Evolutionary conservation across 2,329 filamentous ascomycete genomes (phyloP), one percentile per base, ranked within the genome.

Genomic region (Hypocrella siamensis): DNA sequence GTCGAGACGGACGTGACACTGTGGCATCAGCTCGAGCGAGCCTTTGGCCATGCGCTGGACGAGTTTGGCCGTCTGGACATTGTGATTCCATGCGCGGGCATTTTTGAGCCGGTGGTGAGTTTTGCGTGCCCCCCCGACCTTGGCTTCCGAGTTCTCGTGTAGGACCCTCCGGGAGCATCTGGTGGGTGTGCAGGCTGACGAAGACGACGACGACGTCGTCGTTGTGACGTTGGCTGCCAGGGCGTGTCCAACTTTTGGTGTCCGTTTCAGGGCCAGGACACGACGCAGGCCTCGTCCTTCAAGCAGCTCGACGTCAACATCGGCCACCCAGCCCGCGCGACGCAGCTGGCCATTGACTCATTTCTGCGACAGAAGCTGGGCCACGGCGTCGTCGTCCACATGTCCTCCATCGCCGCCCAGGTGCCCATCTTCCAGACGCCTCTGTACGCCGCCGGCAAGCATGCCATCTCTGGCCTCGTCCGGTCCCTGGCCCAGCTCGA

Each of bases 1-100:
- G 42, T 50, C 18, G 41, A 46, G 37, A 55, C 52, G 9, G 52
- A 58, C 39, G 55, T 58, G 8, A 46, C 51, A 4, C 41, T 43
- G 9, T 56, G 53, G 53, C 25, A 38, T 5, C 40, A 49, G 10
- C 39, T 57, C 2, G 32, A 42, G 10, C 29, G 34, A 12, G 40
- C 53, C 38, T 53, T 57, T 35, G 35, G 40, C 8, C 36, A 40
- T 8, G 40, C 51, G 1, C 27, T 43, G 29, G 16, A 32, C 9
- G 19, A 35, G 15, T 35, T 35, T 14, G 33, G 30, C 10, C 30
- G 26, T 7, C 33, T 35, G 8, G 33, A 35, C 10, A 35, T 35
- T 22, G 33, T 35, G 18, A 21, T 35, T 16, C 30, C 33, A 9
- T 30, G 19, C 3, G 33, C 33, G 3, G 33, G 33, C 16, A 31